Evolutionary conservation across 768 basidiomycete genomes (phyloP).

Genomic region (Lactifluus echinatus): DNA sequence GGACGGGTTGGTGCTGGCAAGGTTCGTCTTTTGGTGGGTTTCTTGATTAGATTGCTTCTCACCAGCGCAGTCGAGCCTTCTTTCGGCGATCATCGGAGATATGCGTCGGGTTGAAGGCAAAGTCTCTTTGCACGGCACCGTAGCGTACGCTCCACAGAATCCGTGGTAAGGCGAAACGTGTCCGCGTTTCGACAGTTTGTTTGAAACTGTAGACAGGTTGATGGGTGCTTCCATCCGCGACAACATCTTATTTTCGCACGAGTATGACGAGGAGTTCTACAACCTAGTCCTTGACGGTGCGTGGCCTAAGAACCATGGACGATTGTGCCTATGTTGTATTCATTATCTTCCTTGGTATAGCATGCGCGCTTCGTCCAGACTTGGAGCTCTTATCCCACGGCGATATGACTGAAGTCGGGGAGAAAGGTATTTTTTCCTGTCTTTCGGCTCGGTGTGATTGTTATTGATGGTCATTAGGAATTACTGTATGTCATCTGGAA

Average conservation of each 20-base stretch:
- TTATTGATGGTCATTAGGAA: constrained; percentile 30
- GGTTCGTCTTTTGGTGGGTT: constrained; percentile 31
- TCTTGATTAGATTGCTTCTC: constrained; percentile 10
- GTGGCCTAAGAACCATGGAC: not conserved
- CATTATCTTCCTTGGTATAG: constrained; percentile 26
- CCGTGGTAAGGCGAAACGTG: constrained; percentile 49
- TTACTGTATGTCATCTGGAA: constrained; percentile 41
- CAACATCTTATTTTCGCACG: constrained; percentile 88
- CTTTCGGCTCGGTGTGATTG: constrained; percentile 1
- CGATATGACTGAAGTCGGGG: constrained; percentile 79
- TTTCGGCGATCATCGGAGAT: constrained; percentile 80
- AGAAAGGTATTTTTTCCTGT: constrained; percentile 53
- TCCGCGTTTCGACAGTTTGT: not conserved
- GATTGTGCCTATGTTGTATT: not conserved
- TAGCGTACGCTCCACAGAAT: constrained; percentile 82
- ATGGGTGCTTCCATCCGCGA: constrained; percentile 79
- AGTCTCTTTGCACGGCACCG: constrained; percentile 55
- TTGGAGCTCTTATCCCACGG: constrained; percentile 71
- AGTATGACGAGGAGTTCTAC: constrained; percentile 81
- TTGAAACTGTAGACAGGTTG: constrained; percentile 42
- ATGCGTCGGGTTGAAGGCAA: constrained; percentile 73
- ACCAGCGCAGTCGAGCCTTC: constrained; percentile 49
- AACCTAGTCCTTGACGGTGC: constrained; percentile 71
- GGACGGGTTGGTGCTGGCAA: constrained; percentile 92
- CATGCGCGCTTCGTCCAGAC: constrained; percentile 82